phyloP scores from a whole-genome alignment of 73 alveolate genomes.

The Symbiodinium natans region DNA sequence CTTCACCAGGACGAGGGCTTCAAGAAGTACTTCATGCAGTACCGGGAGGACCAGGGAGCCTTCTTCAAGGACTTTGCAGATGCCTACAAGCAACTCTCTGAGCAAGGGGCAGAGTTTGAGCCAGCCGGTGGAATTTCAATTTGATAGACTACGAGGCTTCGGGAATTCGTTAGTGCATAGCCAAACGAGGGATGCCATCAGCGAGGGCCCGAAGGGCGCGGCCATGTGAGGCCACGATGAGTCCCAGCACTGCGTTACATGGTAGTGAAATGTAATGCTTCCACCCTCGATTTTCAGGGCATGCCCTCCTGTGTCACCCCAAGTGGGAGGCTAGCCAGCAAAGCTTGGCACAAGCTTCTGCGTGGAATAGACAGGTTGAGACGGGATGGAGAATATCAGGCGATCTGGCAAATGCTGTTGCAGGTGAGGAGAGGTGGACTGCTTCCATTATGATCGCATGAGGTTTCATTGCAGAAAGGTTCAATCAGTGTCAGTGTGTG shows the following conservation, averaged over 20 bases:
- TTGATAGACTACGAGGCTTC: background rate
- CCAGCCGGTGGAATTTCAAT: constrained; percentile 46
- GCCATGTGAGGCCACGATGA: too few relatives aligned
- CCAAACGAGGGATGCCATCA: too few relatives aligned
- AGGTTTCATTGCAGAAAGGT: too few relatives aligned
- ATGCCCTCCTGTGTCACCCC: background rate
- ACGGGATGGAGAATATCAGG: background rate
- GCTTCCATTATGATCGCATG: too few relatives aligned
- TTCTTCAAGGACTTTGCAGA: constrained; percentile 90
- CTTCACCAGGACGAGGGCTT: constrained; percentile 71
- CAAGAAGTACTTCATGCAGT: constrained; percentile 79
- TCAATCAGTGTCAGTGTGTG: too few relatives aligned
- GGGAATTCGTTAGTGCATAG: too few relatives aligned
- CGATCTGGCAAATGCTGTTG: constrained; percentile 21
- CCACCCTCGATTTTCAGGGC: background rate
- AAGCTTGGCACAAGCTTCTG: background rate
- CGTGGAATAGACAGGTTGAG: background rate
- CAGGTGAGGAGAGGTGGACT: background rate
- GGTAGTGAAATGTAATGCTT: too few relatives aligned
- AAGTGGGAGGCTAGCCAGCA: background rate
- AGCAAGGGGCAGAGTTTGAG: constrained; percentile 74
- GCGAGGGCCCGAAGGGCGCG: background rate
- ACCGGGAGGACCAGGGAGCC: constrained; percentile 84
- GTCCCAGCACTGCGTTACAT: too few relatives aligned
- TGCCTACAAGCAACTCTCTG: constrained; percentile 83